Evolutionary conservation across 371 early-diverging fungal genomes (phyloP).

Genomic region (Apophysomyces ossiformis): DNA sequence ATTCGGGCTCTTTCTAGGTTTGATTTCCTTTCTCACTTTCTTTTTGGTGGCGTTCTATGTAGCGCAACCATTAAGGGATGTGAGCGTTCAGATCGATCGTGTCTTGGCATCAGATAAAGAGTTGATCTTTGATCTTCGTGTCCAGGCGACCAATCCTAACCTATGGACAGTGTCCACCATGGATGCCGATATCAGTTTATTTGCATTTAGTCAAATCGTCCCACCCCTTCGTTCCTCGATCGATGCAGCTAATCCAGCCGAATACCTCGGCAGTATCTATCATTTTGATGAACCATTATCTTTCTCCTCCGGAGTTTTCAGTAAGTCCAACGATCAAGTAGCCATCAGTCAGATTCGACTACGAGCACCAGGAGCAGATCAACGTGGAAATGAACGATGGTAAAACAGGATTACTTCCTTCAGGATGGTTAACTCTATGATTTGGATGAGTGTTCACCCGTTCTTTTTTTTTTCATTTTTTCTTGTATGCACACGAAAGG

Average conservation of each 20-base stretch:
- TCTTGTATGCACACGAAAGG: constrained; percentile 29
- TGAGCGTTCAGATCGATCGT: constrained; percentile 45
- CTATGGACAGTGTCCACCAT: constrained; percentile 57
- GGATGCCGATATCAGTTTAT: constrained; percentile 61
- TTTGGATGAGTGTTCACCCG: too few species aligned
- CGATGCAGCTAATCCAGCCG: constrained; percentile 40
- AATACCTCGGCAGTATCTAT: constrained; percentile 57
- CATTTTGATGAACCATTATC: constrained; percentile 58
- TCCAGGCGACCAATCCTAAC: constrained; percentile 56
- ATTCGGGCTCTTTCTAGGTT: background rate
- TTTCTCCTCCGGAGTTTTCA: constrained; percentile 42
- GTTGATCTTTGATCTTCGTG: constrained; percentile 62
- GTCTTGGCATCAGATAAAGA: constrained; percentile 66
- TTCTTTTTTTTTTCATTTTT: too few species aligned
- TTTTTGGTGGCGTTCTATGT: constrained; percentile 22
- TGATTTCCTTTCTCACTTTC: constrained; percentile 11
- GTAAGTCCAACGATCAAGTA: constrained; percentile 13
- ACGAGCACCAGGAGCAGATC: constrained; percentile 58
- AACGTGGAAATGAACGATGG: constrained; percentile 47
- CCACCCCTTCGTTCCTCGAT: constrained; percentile 9
- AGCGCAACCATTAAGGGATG: constrained; percentile 30
- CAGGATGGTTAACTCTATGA: too few species aligned
- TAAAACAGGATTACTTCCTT: constrained; percentile 2
- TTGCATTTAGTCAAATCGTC: constrained; percentile 52
- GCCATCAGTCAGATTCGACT: constrained; percentile 60